Conservation (phyloP, 2,329 filamentous ascomycete species). For the Alternaria sp. region DNA sequence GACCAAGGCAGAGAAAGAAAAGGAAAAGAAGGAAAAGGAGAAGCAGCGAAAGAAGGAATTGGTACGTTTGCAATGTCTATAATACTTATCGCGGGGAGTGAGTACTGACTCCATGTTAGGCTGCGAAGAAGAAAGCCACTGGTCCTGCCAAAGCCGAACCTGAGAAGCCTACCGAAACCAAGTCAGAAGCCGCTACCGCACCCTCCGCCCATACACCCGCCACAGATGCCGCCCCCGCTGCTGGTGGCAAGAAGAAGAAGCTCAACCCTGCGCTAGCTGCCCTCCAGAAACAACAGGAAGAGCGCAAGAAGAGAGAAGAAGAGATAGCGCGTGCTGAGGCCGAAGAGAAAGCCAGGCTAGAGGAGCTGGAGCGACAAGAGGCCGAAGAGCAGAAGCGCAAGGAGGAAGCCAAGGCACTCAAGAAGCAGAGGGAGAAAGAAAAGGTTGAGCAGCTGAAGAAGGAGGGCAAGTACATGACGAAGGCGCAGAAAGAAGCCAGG, state of each 20-base stretch:
- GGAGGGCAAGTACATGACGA: constrained; percentile 85
- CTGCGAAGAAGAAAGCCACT: constrained; percentile 65
- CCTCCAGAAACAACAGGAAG: constrained; percentile 84
- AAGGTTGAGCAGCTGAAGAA: constrained; percentile 87
- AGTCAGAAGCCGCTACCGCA: constrained; percentile 45
- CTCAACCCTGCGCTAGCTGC: constrained; percentile 75
- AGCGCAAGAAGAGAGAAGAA: constrained; percentile 71
- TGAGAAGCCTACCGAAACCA: constrained; percentile 54
- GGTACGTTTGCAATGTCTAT: constrained; percentile 60
- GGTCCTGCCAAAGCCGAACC: constrained; percentile 58
- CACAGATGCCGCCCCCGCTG: constrained; percentile 47
- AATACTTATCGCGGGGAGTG: constrained; percentile 5
- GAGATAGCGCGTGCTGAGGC: constrained; percentile 66
- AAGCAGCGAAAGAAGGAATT: constrained; percentile 99
- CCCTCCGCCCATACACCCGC: constrained; percentile 40
- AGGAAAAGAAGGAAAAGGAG: constrained; percentile 95
- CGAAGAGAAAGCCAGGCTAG: constrained; percentile 71
- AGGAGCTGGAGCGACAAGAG: constrained; percentile 70
- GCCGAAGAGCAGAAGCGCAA: constrained; percentile 73
- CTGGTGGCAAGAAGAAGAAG: constrained; percentile 86
- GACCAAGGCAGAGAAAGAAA: constrained; percentile 99
- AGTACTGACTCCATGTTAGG: constrained; percentile 37
- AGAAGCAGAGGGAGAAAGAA: constrained; percentile 88
- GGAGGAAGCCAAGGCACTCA: constrained; percentile 77
- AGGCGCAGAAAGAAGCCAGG: constrained; percentile 84